A percentile compares a stretch with the other conserved stretches of the same genome.
phyloP scores from a whole-genome alignment of 345 rosid species.

The Eucalyptus melliodora region DNA sequence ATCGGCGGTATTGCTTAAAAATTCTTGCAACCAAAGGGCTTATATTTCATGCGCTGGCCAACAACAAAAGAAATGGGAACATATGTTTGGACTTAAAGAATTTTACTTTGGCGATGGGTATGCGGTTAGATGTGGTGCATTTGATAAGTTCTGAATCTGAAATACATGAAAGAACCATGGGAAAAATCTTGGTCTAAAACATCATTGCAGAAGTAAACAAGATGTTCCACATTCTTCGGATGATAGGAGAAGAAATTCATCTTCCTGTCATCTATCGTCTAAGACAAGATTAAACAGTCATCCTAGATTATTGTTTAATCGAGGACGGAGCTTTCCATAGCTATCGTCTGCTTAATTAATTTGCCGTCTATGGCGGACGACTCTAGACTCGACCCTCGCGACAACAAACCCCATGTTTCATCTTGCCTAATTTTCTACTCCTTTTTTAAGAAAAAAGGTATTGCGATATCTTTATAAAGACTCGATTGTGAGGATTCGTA shows the following conservation, averaged over 20 bases:
- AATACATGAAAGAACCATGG: not conserved
- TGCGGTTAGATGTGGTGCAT: not conserved
- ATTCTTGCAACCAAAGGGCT: not conserved
- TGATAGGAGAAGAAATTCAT: not conserved
- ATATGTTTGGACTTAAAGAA: not conserved
- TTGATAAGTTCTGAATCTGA: not conserved
- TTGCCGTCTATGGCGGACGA: not conserved
- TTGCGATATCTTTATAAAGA: not conserved
- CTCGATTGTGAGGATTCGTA: not conserved
- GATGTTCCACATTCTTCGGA: not conserved
- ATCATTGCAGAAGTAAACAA: not conserved
- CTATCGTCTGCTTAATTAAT: not conserved
- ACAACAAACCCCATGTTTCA: not conserved
- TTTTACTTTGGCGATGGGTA: not conserved
- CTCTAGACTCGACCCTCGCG: not conserved
- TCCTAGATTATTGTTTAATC: not conserved
- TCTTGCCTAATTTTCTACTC: not conserved
- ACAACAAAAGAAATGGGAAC: not conserved
- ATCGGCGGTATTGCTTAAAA: not conserved
- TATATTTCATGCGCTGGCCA: not conserved
- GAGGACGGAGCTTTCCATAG: not conserved
- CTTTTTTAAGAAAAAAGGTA: not conserved
- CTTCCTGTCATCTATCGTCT: not conserved
- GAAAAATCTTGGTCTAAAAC: not conserved
- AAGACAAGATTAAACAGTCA: not conserved